Evolutionary conservation across 306 rosid species (phyloP), one percentile per base, ranked within the genome.

Genomic region (Ochetophila trinervis): DNA sequence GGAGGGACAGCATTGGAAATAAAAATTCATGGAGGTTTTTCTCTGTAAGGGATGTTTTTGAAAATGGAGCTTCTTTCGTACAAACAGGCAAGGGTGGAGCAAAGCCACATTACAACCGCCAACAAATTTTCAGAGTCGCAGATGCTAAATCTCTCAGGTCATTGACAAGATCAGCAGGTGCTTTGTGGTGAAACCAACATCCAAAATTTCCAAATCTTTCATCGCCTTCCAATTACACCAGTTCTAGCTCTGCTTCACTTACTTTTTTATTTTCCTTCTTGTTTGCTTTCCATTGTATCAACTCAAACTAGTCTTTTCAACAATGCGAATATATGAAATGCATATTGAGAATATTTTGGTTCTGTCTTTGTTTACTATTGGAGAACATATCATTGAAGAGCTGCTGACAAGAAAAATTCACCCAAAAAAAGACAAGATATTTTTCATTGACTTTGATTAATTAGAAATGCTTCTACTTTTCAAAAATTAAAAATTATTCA

Each of bases 151-250:
- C 36, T 30, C 20, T 80, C 15, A 63, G 84, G 44, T 45, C 67
- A 4, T 30, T 75, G 36, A 71, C 80, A 8, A 71, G 63, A 12
- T 56, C 79, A n/a, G 71, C 81, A 0, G 85, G 85, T 14, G 85
- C 78, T 53, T 44, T 80, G 9, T 69, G 32, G 0, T 76, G 81
- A 6, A 37, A 37, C 16, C 11, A 8, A 44, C n/a, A n/a, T n/a
- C n/a, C n/a, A n/a, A n/a, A n/a, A n/a, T n/a, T n/a, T n/a, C 49
- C 49, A 44, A 9, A 6, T 44, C 49, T 8, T 8, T 6, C 49
- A 44, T 8, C 14, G 6, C 49, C 11, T 8, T 44, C 11, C 1
- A 44, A 2, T 44, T 44, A 14, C 14, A 44, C 16, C 16, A 44
- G 49, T 14, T 44, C 2, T 14, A 8, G 2, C 49, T 44, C 49